phyloP scores from a whole-genome alignment of 441 rosid species.

The Codiaeum variegatum region DNA sequence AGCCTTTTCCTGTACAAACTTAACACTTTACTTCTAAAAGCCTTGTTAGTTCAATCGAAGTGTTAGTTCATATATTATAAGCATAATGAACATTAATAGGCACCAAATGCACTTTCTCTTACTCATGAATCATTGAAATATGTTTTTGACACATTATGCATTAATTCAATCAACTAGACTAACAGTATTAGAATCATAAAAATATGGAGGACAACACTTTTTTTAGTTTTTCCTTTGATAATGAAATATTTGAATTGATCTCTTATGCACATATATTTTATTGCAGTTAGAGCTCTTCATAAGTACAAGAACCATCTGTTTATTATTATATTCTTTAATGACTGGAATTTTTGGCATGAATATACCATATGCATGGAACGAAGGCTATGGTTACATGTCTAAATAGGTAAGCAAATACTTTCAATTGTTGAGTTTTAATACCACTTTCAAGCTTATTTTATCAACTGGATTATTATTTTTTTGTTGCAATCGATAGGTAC shows the following conservation, averaged over 20 bases:
- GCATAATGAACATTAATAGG: too few species aligned
- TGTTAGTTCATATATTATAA: too few species aligned
- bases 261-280: neutral
- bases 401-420: slow-evolving; percentile 57
- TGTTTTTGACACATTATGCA: too few species aligned
- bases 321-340: slow-evolving; percentile 66
- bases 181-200: too few species aligned
- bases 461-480: neutral
- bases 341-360: slow-evolving; percentile 89
- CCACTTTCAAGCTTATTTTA: slow-evolving; percentile 2
- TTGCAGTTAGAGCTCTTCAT: slow-evolving; percentile 84
- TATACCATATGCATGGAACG: slow-evolving; percentile 84
- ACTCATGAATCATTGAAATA: too few species aligned
- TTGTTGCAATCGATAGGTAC: too few species aligned
- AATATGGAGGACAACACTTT: too few species aligned
- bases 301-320: slow-evolving; percentile 71
- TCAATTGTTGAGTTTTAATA: neutral
- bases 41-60: too few species aligned
- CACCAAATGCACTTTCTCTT: too few species aligned
- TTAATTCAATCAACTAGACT: too few species aligned
- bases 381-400: slow-evolving; percentile 60
- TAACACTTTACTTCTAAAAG: too few species aligned
- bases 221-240: neutral
- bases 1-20: too few species aligned
- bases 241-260: neutral